Evolutionary conservation across 768 basidiomycete genomes (phyloP).

Genomic region (Dacryopinax spathularia): DNA sequence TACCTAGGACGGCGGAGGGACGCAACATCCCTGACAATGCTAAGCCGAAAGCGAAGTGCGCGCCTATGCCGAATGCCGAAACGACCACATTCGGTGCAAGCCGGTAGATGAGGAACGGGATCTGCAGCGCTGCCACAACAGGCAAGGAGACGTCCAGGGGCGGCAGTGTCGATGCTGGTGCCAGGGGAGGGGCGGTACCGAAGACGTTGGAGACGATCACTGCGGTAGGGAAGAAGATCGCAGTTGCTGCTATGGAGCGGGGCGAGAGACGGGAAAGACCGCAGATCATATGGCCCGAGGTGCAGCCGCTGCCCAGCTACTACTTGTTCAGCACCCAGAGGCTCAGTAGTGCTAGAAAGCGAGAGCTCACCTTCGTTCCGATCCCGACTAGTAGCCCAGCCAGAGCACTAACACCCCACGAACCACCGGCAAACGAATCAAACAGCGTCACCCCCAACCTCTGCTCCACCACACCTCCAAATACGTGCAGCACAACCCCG

Average conservation of each 20-base stretch:
- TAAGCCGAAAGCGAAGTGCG: conserved; percentile 23
- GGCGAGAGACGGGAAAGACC: conserved; percentile 24
- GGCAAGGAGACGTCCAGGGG: not conserved
- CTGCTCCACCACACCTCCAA: conserved; percentile 14
- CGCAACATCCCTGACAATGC: conserved; percentile 24
- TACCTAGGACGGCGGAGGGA: conserved; percentile 9
- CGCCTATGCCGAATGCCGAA: conserved; percentile 17
- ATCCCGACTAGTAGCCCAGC: conserved; percentile 23
- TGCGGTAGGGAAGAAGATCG: conserved; percentile 17
- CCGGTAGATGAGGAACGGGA: not conserved
- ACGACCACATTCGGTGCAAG: conserved; percentile 3
- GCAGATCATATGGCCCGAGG: conserved; percentile 27
- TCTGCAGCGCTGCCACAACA: not conserved
- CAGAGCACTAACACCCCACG: not conserved
- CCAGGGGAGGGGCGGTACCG: not conserved
- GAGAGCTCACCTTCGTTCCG: conserved; percentile 23
- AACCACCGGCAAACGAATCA: not conserved
- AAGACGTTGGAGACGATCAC: conserved; percentile 17
- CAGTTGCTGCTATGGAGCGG: conserved; percentile 23
- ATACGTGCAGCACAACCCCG: conserved; percentile 16
- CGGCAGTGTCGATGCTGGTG: not conserved
- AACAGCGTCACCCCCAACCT: conserved; percentile 6
- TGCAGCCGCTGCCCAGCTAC: conserved; percentile 26
- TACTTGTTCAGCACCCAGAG: not conserved
- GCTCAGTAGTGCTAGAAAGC: not conserved